Base-by-base conservation (phyloP, 495 filamentous ascomycete species). In the Bryoglossum gracile region DNA sequence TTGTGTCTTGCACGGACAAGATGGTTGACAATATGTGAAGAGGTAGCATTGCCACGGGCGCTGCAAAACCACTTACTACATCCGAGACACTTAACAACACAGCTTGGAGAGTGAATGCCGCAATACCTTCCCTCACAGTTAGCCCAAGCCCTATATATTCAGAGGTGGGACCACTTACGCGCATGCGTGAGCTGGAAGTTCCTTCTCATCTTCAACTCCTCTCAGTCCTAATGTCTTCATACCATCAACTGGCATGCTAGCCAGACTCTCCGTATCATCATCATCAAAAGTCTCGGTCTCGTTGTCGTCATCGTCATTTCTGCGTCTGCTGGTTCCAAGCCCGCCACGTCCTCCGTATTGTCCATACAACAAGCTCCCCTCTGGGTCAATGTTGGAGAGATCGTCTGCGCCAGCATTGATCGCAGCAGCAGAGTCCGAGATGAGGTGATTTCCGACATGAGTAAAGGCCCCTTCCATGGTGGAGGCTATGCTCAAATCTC, bases 41-140 rank as follows among this genome's bases (percentile, higher is more conserved):
- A 95, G 32, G 86, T 94, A 28, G 89, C 89, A 64, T 96, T 99
- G 45, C 92, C 91, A 63, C 91, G 85, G 41, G 92, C 89, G 63
- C 92, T 97, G 70, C 92, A 99, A 64, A 99, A 99, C 92, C 92
- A 99, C 62, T 99, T 99, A 71, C 77, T 88, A 68, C 92, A 99
- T 41, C 83, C 75, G 43, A 99, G 75, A 62, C 92, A 99, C 67
- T 95, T 96, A 45, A 97, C 92, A 44, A 97, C 94, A 54, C 88
- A 90, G 61, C 84, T 83, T 9, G 91, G 80, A 51, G 92, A 94
- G 66, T 99, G 92, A 53, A 99, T 99, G 46, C 92, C 92, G 61
- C 92, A 99, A 65, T 99, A 98, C 41, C 88, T 94, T 57, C 45
- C 47, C 30, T 36, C 44, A 21, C 18, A 8, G 34, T 50, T 22